Conservation (phyloP, 768 basidiomycete species). For the Tulasnella sp. region DNA sequence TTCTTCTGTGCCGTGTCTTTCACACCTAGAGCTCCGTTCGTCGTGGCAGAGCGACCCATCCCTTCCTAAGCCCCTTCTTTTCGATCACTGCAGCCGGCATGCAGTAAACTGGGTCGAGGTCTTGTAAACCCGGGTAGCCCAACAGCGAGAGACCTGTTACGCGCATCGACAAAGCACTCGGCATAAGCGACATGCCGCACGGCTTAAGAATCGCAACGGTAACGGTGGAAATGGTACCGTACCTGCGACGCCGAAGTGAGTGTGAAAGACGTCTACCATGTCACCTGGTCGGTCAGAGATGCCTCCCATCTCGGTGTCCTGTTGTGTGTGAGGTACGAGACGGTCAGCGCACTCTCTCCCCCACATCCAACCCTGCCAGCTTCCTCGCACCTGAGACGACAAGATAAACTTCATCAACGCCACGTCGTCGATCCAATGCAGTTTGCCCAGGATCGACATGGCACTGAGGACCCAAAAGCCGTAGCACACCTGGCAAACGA, state of each 20-base stretch:
- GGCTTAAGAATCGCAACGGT: background rate
- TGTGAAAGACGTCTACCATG: conserved; percentile 97
- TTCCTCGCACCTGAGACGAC: conserved; percentile 64
- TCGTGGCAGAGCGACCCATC: conserved; percentile 52
- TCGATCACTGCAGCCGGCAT: conserved; percentile 82
- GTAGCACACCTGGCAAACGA: conserved; percentile 77
- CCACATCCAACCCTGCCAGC: background rate
- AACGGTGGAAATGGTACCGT: background rate
- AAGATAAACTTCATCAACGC: conserved; percentile 80
- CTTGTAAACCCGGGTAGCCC: conserved; percentile 77
- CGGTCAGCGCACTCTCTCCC: background rate
- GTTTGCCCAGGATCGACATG: conserved; percentile 74
- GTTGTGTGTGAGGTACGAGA: conserved; percentile 24
- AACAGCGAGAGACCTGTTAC: conserved; percentile 73
- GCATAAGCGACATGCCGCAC: background rate
- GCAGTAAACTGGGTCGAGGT: conserved; percentile 93
- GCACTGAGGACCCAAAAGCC: conserved; percentile 94
- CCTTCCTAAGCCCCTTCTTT: conserved; percentile 62
- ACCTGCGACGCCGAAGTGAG: conserved; percentile 87
- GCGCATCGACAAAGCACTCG: background rate
- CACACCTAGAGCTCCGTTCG: conserved; percentile 9
- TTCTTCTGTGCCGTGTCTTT: background rate
- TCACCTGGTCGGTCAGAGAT: conserved; percentile 93
- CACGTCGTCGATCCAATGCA: conserved; percentile 82
- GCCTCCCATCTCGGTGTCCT: conserved; percentile 89